phyloP scores from a whole-genome alignment of 2,329 filamentous ascomycete species.

The Triangularia verruculosa region DNA sequence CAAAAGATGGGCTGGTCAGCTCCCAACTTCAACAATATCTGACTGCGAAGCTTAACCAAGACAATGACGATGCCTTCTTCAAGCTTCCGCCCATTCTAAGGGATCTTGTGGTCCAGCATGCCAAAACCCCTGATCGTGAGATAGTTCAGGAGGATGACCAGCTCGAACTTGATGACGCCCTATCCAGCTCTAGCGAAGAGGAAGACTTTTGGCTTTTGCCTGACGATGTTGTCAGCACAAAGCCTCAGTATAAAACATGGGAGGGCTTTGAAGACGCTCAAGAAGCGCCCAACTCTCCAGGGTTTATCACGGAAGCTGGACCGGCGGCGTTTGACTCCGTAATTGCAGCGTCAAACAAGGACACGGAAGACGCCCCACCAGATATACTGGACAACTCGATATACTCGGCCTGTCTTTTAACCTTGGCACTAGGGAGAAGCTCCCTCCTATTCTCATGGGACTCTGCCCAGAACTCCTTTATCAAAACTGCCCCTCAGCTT shows the following conservation, averaged over 20 bases:
- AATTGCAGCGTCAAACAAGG: conserved; percentile 37
- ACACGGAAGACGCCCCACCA: conserved; percentile 35
- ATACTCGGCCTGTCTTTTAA: conserved; percentile 58
- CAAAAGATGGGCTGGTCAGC: neutral
- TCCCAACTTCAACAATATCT: neutral
- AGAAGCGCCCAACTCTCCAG: conserved; percentile 37
- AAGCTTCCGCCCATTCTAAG: conserved; percentile 37
- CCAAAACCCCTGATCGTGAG: conserved; percentile 3
- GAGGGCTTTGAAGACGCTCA: conserved; percentile 55
- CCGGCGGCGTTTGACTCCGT: conserved; percentile 64
- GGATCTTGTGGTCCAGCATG: conserved; percentile 12
- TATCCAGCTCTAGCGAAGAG: conserved; percentile 8
- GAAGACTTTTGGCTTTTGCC: conserved; percentile 50
- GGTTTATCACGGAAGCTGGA: conserved; percentile 68
- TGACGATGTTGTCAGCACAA: conserved; percentile 32
- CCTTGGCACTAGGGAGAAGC: conserved; percentile 66
- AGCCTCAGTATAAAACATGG: conserved; percentile 62
- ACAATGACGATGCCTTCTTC: conserved; percentile 38
- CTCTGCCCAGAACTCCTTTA: conserved; percentile 50
- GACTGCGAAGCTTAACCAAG: neutral
- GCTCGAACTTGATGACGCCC: conserved; percentile 2
- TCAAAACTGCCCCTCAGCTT: conserved; percentile 43
- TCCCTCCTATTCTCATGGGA: conserved; percentile 69
- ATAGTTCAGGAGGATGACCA: neutral
- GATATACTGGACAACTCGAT: conserved; percentile 46